Conservation (phyloP, 306 rosid species). For the Quercus gilva region DNA sequence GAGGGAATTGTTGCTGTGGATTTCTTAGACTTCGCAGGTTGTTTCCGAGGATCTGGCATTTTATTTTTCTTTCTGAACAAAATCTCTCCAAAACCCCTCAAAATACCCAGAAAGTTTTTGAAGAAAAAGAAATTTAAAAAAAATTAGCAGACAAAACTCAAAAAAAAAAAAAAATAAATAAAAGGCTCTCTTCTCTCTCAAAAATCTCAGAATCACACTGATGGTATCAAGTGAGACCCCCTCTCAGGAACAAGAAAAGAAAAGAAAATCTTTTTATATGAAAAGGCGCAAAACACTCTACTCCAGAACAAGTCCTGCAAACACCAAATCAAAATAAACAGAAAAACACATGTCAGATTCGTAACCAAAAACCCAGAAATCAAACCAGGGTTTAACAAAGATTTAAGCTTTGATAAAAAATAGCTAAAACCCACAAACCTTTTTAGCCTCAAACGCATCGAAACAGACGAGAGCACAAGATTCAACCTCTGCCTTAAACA, state of each 20-base stretch:
- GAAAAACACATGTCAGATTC: background rate
- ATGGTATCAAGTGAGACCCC: conserved; percentile 47
- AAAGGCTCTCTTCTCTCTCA: background rate
- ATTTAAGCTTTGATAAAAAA: too few relatives aligned
- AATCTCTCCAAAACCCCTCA: conserved; percentile 43
- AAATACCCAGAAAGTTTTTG: conserved; percentile 11
- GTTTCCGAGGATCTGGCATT: conserved; percentile 38
- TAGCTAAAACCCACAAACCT: conserved; percentile 37
- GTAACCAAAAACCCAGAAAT: background rate
- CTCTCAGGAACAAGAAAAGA: conserved; percentile 68
- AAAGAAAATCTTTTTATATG: conserved; percentile 52
- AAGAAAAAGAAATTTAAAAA: background rate
- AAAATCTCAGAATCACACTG: conserved; percentile 17
- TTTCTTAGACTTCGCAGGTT: conserved; percentile 14
- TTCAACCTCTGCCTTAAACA: conserved; percentile 33
- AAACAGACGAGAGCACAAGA: conserved; percentile 36
- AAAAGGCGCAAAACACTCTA: conserved; percentile 58
- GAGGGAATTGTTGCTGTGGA: background rate
- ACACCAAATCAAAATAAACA: background rate
- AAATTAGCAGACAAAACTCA: background rate
- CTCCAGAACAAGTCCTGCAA: conserved; percentile 76
- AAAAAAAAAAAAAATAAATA: background rate
- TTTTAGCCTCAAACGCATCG: conserved; percentile 88
- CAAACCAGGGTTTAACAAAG: background rate
- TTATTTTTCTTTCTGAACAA: background rate